Percentiles rank a stretch among this genome's conserved stretches.
Conservation (phyloP, 352 stramenopile species). For the Globisporangium megalacanthum region DNA sequence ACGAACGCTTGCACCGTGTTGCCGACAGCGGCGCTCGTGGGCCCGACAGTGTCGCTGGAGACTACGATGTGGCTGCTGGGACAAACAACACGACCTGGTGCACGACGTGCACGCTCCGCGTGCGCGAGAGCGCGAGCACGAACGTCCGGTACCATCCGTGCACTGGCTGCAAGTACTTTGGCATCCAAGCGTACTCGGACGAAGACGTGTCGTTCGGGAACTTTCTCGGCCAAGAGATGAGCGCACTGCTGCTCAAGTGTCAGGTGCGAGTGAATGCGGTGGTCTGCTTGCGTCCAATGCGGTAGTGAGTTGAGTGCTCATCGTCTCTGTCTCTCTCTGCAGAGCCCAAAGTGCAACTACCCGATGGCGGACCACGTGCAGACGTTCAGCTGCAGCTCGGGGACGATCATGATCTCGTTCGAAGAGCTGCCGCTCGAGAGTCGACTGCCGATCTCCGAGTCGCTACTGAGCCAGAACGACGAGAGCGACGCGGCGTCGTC, state of each 20-base stretch:
- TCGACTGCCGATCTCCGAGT: constrained; percentile 29
- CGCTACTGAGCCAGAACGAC: constrained; percentile 27
- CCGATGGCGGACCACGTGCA: constrained; percentile 82
- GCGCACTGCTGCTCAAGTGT: constrained; percentile 62
- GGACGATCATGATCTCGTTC: constrained; percentile 77
- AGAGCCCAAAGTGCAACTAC: constrained; percentile 78
- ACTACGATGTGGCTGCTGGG: constrained; percentile 11
- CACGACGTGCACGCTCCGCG: constrained; percentile 64
- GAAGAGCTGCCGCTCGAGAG: constrained; percentile 71
- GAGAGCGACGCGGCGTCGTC: constrained; percentile 13
- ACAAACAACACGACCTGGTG: constrained; percentile 52
- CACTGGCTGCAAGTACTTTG: constrained; percentile 59
- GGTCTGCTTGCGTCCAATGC: too few species aligned
- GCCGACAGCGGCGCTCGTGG: neutral
- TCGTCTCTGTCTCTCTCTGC: neutral
- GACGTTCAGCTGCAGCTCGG: constrained; percentile 65
- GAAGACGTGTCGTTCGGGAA: constrained; percentile 80
- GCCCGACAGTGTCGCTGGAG: too few species aligned
- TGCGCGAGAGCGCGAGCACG: constrained; percentile 37
- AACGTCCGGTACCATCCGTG: constrained; percentile 69
- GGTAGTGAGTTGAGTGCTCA: constrained; percentile 4
- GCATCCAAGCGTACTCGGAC: constrained; percentile 53
- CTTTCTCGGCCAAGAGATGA: constrained; percentile 71
- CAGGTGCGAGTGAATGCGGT: constrained; percentile 36
- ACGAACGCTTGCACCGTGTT: neutral